phyloP scores from a whole-genome alignment of 345 rosid species.

The Gossypium stocksii region DNA sequence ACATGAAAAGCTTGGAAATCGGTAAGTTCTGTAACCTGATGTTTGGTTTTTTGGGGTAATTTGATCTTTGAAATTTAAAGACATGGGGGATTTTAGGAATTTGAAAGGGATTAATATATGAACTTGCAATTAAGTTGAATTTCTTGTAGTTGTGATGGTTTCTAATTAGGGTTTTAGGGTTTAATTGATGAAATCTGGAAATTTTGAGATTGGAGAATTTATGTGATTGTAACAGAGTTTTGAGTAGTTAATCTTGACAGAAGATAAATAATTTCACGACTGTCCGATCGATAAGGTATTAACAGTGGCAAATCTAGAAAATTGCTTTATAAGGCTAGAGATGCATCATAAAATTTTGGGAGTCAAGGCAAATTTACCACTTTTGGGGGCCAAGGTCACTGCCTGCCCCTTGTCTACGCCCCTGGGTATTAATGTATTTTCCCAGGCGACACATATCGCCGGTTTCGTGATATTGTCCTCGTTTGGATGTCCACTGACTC shows the following conservation, averaged over 20 bases:
- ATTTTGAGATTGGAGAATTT: neutral
- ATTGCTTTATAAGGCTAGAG: no score
- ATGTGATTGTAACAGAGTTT: neutral
- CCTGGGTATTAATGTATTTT: no score
- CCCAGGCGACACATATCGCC: no score
- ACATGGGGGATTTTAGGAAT: neutral
- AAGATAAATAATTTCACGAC: neutral
- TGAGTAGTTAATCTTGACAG: neutral
- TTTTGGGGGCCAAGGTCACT: no score
- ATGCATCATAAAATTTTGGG: no score
- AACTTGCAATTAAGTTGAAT: neutral
- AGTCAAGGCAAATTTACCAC: no score
- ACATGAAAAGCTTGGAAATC: slow-evolving; percentile 44
- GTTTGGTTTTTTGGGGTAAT: neutral
- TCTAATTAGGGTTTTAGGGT: neutral
- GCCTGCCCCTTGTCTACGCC: no score
- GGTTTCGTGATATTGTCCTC: no score
- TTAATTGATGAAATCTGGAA: no score
- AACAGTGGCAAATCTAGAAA: no score
- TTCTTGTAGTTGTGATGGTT: neutral
- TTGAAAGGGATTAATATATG: neutral
- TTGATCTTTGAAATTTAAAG: neutral
- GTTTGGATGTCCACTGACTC: no score
- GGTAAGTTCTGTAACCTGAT: slow-evolving; percentile 23
- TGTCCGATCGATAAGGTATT: no score